A percentile compares a stretch with the other conserved stretches of the same genome.
Conservation (phyloP, 2,329 filamentous ascomycete genomes). For the Coniochaeta sp. region DNA sequence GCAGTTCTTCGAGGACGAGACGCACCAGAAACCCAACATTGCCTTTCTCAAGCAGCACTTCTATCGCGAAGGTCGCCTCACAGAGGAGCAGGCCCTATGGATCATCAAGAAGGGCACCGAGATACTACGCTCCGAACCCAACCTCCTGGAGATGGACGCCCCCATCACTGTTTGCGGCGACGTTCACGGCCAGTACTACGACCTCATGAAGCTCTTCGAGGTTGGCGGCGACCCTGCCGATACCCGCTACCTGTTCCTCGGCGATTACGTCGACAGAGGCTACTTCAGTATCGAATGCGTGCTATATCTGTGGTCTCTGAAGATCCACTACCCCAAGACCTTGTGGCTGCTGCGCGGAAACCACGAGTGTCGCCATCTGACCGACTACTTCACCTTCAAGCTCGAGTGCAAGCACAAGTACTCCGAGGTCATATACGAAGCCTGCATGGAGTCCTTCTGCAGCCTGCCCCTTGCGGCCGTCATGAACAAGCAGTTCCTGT, state of each 20-base stretch:
- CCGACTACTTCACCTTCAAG: conserved; percentile 99
- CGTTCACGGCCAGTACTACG: conserved; percentile 98
- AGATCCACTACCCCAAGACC: conserved; percentile 98
- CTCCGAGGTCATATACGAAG: conserved; percentile 90
- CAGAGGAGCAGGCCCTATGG: conserved; percentile 94
- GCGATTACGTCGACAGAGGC: conserved; percentile 95
- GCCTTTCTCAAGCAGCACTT: conserved; percentile 97
- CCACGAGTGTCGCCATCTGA: conserved; percentile 97
- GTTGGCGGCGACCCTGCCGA: conserved; percentile 95
- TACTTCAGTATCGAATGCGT: conserved; percentile 99
- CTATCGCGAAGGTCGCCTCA: conserved; percentile 93
- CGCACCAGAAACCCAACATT: conserved; percentile 83
- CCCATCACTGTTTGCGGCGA: conserved; percentile 98
- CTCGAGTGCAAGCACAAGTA: conserved; percentile 99
- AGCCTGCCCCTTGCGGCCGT: conserved; percentile 85
- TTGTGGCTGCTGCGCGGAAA: conserved; percentile 96
- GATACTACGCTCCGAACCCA: conserved; percentile 82
- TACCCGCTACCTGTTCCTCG: conserved; percentile 92
- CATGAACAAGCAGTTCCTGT: conserved; percentile 99
- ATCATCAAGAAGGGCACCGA: conserved; percentile 87
- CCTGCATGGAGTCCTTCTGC: conserved; percentile 98
- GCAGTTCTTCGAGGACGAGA: conserved; percentile 84
- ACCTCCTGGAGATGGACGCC: conserved; percentile 97
- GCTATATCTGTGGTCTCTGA: conserved; percentile 93
- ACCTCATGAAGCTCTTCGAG: conserved; percentile 99